Percentiles rank a stretch among this genome's conserved stretches.
These are phyloP conservation scores for Aegle marmelos DNA, from an alignment of 345 rosid genomes.

Conservation along the genomic window DNA sequence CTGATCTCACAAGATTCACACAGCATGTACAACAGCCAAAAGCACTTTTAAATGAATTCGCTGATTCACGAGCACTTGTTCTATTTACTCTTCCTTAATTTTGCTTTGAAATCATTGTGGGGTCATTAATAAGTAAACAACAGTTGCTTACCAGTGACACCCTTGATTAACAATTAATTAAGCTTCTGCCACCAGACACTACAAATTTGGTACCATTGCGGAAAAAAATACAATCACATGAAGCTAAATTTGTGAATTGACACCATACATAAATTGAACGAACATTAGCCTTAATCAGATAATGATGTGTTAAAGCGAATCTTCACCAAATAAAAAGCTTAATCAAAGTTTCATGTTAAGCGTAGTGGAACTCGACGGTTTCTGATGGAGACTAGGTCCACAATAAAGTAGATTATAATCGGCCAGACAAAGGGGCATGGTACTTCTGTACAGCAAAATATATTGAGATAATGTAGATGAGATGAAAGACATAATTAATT, in stretches of 20 bases:
- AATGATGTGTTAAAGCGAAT: slow-evolving; percentile 20
- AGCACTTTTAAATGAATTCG: slow-evolving; percentile 4
- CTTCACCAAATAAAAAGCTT: slow-evolving; percentile 21
- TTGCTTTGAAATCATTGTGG: background rate
- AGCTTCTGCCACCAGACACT: background rate
- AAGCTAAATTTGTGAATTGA: background rate
- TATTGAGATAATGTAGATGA: slow-evolving; percentile 1
- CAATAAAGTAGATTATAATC: slow-evolving; percentile 24
- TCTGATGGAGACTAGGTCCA: slow-evolving; percentile 23
- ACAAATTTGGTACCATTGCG: background rate
- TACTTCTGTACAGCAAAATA: slow-evolving; percentile 17
- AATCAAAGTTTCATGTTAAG: slow-evolving; percentile 18
- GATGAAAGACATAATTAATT: background rate
- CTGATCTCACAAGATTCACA: slow-evolving; percentile 6
- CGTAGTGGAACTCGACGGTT: background rate
- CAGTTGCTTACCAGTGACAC: too few relatives aligned
- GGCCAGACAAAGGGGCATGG: slow-evolving; percentile 39
- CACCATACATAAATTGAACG: background rate
- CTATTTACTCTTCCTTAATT: slow-evolving; percentile 8
- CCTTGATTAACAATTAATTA: background rate
- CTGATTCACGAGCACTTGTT: slow-evolving; percentile 10
- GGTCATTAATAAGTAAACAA: background rate
- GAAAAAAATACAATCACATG: background rate
- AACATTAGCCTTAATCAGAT: background rate
- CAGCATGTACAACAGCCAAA: slow-evolving; percentile 7